Evolutionary conservation across 306 rosid species (phyloP).

Genomic region (Nissolia schottii): DNA sequence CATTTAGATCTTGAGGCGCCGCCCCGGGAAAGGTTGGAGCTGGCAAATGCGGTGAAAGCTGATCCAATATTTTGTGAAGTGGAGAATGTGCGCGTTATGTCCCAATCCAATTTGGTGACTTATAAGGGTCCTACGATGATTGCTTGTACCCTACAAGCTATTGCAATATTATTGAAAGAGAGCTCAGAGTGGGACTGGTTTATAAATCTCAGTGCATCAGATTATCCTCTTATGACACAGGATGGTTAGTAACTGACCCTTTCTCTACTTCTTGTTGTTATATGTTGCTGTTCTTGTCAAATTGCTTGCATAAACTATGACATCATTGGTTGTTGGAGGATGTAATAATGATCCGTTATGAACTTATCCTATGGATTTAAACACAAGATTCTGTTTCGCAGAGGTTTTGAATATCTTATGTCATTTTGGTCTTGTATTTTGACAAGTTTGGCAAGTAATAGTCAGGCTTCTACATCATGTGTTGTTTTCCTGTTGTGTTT

Average conservation of each 20-base stretch:
- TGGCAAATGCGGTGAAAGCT: conserved; percentile 75
- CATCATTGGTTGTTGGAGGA: conserved; percentile 3
- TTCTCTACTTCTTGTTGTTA: conserved; percentile 11
- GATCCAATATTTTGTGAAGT: conserved; percentile 75
- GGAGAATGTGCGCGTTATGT: conserved; percentile 90
- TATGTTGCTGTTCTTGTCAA: background rate
- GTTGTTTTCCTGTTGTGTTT: conserved; percentile 17
- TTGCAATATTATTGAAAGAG: conserved; percentile 84
- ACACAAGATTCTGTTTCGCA: background rate
- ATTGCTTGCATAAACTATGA: conserved; percentile 10
- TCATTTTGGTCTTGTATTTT: background rate
- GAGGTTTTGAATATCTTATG: background rate
- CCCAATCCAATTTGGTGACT: conserved; percentile 82
- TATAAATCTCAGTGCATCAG: conserved; percentile 95
- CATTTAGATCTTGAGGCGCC: conserved; percentile 99
- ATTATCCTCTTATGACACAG: conserved; percentile 97
- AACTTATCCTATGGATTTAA: background rate
- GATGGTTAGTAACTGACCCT: conserved; percentile 60
- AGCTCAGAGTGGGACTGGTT: conserved; percentile 76
- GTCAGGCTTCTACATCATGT: background rate
- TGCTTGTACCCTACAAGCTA: conserved; percentile 96
- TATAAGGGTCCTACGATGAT: conserved; percentile 99
- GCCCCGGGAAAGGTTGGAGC: conserved; percentile 91
- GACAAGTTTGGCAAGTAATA: background rate
- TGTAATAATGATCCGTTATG: background rate